Base-by-base conservation (phyloP, 768 basidiomycete species). In the Russula foetens region DNA sequence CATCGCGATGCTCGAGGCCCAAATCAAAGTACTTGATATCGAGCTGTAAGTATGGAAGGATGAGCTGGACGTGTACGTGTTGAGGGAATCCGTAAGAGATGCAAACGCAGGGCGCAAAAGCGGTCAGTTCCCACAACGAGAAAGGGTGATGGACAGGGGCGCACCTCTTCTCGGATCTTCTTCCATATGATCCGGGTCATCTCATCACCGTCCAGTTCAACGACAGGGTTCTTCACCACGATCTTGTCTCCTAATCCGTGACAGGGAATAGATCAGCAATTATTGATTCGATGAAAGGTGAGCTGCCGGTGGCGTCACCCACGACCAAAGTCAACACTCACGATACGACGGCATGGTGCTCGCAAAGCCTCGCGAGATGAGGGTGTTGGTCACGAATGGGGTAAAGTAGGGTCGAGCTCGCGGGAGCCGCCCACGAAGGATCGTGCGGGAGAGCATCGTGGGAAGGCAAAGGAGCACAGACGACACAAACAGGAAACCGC, bases 171-270 rank as follows among this genome's bases (percentile, higher is more conserved):
- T 59, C 91, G 80, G 70, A 95, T 94, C 80, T 93, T 93, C 83
- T 93, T 94, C 93, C 92, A 98, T 72, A 98, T 99, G 69, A 99
- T 97, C 67, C 96, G 81, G 35, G 96, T 99, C 96, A 98, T 98
- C 76, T 99, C 96, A 75, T 97, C 95, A 49, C 94, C 94, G 72
- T 98, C 94, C 54, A 98, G 83, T 76, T 97, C 94, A 50, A 97
- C 93, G 48, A 97, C 83, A 7, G 93, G 93, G 69, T 94, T 93
- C 70, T 81, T 76, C 52, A 94, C 93, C 29, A 79, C 80, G 69
- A 97, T 95, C 72, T 88, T 90, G 44, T 63, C 58, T 45, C 56
- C 65, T 66, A 52, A 41, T n/a, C n/a, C n/a, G n/a, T n/a, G 31
- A 33, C 6, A 11, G 31, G 11, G 31, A 33, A 11, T 33, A 33